Base-by-base conservation (phyloP, 106 monocot genomes). In the Apostasia ramifera region DNA sequence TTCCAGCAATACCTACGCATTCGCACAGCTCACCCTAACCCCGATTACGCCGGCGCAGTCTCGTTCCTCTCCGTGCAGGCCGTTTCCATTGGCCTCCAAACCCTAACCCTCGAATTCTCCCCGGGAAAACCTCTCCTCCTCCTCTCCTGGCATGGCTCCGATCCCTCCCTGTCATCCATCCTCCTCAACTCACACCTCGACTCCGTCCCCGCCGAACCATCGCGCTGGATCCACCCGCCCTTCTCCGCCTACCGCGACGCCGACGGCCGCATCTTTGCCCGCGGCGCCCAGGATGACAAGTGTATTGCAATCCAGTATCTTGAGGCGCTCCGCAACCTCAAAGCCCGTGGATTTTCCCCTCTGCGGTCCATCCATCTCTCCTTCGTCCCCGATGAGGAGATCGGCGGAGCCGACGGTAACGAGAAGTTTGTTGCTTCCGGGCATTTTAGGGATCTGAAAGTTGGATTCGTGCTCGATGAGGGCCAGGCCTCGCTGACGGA, bases 281-380 rank as follows among this genome's bases (percentile, higher is more conserved):
- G 97, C 44, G 97, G 97, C 66, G 78, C 97, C 7, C 97, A 97
- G 73, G 97, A 97, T 76, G 92, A 97, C 78, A 97, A 97, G 72
- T 97, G 66, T 86, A 61, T 97, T 72, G 86, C 84, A 12, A 63
- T 92, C 70, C 97, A 97, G 77, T 83, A 89, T 79, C 61, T 97
- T 44, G 89, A 97, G 77, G 86, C 97, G 48, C 53, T 97, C 59
- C 82, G 92, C 44, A 66, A 52, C 44, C 83, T 97, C 67, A 77
- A 67, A 13, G 71, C 49, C 39, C 47, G 78, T 26, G 61, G 70
- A 44, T 97, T 89, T 66, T 38, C 64, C n/a, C 97, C 97, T 2
- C 71, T 79, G 49, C 81, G 97, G 8, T 76, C 88, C 46, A 49
- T 97, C 65, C 92, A 92, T 53, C 67, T 97, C 45, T 86, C 86